Conservation (phyloP, 73 alveolate genomes). For the Paramecium pentaurelia region DNA sequence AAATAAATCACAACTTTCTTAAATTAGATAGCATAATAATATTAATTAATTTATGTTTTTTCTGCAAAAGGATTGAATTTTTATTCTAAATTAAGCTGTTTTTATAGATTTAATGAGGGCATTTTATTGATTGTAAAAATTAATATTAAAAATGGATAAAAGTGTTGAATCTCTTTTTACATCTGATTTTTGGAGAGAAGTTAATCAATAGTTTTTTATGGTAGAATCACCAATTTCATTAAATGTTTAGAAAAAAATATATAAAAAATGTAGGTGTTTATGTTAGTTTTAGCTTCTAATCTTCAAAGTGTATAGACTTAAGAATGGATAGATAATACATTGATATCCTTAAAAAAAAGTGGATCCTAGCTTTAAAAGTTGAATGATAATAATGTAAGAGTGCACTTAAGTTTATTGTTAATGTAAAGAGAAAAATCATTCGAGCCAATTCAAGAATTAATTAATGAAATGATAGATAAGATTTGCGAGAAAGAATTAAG, state of each 20-base stretch:
- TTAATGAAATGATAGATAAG: background rate
- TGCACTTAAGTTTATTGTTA: background rate
- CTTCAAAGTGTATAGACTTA: background rate
- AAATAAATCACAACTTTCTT: too few relatives aligned
- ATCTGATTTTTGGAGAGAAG: background rate
- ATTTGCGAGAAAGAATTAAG: background rate
- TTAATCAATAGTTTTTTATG: background rate
- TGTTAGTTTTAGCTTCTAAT: background rate
- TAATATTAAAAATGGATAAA: conserved; percentile 39
- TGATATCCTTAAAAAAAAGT: background rate
- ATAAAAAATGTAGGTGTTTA: background rate
- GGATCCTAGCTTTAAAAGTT: background rate
- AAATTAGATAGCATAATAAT: background rate
- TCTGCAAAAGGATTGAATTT: background rate
- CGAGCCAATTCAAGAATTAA: background rate
- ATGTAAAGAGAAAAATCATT: background rate
- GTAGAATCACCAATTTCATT: background rate
- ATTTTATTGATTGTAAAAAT: background rate
- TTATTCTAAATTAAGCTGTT: background rate
- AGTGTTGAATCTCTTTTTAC: conserved; percentile 27
- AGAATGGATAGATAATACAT: background rate
- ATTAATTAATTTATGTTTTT: background rate
- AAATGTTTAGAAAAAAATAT: background rate
- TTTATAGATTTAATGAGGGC: background rate
- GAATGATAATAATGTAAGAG: background rate